These are phyloP conservation scores for Fremontodendron californicum DNA, from an alignment of 345 rosid species.

Conservation along the genomic window DNA sequence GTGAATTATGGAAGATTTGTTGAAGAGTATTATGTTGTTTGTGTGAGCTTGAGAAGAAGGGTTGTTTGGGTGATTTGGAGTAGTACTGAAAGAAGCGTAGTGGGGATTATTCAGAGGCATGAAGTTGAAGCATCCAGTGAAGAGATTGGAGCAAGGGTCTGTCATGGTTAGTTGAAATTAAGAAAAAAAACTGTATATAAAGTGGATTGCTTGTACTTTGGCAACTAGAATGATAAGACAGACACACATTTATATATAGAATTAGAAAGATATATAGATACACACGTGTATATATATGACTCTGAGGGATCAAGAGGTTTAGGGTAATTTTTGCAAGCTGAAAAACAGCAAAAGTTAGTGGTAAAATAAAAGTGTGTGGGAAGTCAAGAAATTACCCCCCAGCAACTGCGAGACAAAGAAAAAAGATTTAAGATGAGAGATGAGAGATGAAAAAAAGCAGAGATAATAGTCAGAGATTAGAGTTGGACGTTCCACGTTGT, in stretches of 20 bases:
- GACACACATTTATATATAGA: not conserved
- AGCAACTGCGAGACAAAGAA: not conserved
- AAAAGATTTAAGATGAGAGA: not conserved
- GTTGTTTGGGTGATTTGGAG: conserved; percentile 9
- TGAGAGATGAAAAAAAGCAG: not conserved
- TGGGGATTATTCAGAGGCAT: conserved; percentile 30
- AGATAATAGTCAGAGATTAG: not conserved
- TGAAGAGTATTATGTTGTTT: too few species aligned
- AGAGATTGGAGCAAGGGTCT: conserved; percentile 40
- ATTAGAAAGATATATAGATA: not conserved
- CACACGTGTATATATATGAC: not conserved
- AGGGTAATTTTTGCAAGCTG: not conserved
- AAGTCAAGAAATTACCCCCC: not conserved
- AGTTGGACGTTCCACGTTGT: too few species aligned
- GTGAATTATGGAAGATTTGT: conserved; percentile 8
- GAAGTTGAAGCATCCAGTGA: conserved; percentile 34
- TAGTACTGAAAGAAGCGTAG: conserved; percentile 10
- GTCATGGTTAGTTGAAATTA: conserved; percentile 24
- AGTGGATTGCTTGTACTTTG: conserved; percentile 9
- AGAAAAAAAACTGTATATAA: not conserved
- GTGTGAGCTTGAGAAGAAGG: not conserved
- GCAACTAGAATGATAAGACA: not conserved
- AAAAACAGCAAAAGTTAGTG: not conserved
- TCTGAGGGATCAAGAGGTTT: not conserved
- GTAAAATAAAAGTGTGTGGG: not conserved